These are phyloP conservation scores for Tuber microsphaerosporum DNA, from an alignment of 495 filamentous ascomycete genomes.

Conservation along the genomic window DNA sequence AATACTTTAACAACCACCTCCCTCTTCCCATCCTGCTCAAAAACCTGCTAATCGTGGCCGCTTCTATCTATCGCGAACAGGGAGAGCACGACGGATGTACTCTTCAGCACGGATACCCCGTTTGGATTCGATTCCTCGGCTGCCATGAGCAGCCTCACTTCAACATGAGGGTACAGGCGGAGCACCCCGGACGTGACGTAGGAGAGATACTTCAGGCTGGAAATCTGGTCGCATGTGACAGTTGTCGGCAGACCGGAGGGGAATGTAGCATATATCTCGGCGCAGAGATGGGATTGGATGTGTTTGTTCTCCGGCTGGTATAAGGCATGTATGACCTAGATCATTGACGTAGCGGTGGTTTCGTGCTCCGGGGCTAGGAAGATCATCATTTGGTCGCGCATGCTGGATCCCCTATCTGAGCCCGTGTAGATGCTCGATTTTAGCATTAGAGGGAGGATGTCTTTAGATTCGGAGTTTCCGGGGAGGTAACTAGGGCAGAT, in stretches of 20 bases:
- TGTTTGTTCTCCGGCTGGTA: slow-evolving; percentile 44
- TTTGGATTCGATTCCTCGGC: slow-evolving; percentile 58
- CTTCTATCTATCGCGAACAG: slow-evolving; percentile 59
- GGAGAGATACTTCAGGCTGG: slow-evolving; percentile 44
- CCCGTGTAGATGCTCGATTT: slow-evolving; percentile 60
- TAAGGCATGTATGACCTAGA: slow-evolving; percentile 46
- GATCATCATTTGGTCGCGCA: slow-evolving; percentile 89
- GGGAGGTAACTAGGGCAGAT: slow-evolving; percentile 30
- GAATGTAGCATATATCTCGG: slow-evolving; percentile 42
- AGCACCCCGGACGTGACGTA: slow-evolving; percentile 48
- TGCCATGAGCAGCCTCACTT: slow-evolving; percentile 55
- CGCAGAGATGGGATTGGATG: slow-evolving; percentile 49
- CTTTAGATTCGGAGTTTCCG: slow-evolving; percentile 43
- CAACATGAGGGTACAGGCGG: slow-evolving; percentile 48
- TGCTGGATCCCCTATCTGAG: slow-evolving; percentile 57
- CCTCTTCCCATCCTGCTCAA: slow-evolving; percentile 53
- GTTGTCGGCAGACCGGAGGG: slow-evolving; percentile 6
- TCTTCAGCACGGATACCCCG: slow-evolving; percentile 52
- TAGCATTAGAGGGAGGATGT: slow-evolving; percentile 71
- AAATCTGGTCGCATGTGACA: slow-evolving; percentile 45
- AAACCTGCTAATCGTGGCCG: slow-evolving; percentile 63
- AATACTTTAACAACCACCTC: slow-evolving; percentile 54
- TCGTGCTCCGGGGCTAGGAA: slow-evolving; percentile 80
- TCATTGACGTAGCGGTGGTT: no score
- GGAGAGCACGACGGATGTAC: slow-evolving; percentile 56